Conservation (phyloP, 805 yeast genomes). For the Hyphopichia homilentoma region DNA sequence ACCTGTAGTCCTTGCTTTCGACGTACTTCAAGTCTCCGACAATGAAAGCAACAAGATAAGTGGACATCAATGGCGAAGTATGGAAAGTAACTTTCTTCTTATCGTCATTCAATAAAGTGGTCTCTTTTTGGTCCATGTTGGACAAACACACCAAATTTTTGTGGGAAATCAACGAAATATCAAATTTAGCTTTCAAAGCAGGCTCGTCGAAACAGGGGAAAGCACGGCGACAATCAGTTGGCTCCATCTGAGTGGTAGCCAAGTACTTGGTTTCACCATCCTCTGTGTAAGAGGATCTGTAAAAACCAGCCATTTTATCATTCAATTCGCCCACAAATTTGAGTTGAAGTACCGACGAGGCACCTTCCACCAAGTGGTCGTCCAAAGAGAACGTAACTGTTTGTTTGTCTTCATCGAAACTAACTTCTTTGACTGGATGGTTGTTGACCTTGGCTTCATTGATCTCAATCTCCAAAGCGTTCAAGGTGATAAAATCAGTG, state of each 20-base stretch:
- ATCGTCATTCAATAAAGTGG: constrained; percentile 36
- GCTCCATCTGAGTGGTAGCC: constrained; percentile 84
- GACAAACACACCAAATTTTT: constrained; percentile 57
- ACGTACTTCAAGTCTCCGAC: constrained; percentile 77
- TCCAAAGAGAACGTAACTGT: constrained; percentile 37
- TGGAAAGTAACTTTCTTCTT: constrained; percentile 60
- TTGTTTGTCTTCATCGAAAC: constrained; percentile 34
- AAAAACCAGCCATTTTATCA: constrained; percentile 81
- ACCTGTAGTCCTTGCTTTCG: constrained; percentile 60
- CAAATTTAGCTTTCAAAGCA: constrained; percentile 69
- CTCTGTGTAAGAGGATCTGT: constrained; percentile 62
- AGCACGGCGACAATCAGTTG: constrained; percentile 83
- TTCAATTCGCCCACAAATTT: constrained; percentile 62
- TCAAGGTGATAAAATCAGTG: constrained; percentile 48
- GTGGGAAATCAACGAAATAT: constrained; percentile 57
- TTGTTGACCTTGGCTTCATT: constrained; percentile 42
- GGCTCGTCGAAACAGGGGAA: constrained; percentile 89
- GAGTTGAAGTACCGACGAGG: constrained; percentile 44
- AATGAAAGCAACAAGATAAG: constrained; percentile 81
- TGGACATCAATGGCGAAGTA: constrained; percentile 78
- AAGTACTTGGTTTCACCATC: constrained; percentile 65
- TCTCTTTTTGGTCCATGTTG: constrained; percentile 62
- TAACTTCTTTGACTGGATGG: constrained; percentile 15
- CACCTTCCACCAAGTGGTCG: constrained; percentile 31
- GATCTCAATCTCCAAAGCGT: constrained; percentile 63